phyloP scores from a whole-genome alignment of 2,329 filamentous ascomycete species.

The Pseudogymnoascus sp. region DNA sequence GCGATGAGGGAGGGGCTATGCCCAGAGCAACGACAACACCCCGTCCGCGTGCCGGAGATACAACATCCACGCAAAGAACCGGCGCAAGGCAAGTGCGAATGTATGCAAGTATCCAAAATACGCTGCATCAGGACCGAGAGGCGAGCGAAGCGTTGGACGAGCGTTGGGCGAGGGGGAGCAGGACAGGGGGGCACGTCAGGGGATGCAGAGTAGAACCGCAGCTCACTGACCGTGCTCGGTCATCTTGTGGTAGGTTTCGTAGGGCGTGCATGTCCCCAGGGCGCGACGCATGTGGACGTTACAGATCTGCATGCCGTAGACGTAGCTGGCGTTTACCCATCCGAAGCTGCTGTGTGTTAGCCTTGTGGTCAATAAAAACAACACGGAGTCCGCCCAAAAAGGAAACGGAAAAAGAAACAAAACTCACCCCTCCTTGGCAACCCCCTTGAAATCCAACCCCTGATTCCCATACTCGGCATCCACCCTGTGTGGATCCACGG shows the following conservation, averaged over 20 bases:
- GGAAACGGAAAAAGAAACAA: background rate
- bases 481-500: constrained; percentile 84
- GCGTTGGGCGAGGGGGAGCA: no score
- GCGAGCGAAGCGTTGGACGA: no score
- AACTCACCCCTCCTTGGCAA: constrained; percentile 88
- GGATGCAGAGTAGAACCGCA: background rate
- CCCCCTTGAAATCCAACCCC: constrained; percentile 88
- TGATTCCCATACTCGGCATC: constrained; percentile 98
- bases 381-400: no score
- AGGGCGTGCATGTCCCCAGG: constrained; percentile 79
- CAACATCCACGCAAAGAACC: no score
- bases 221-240: background rate
- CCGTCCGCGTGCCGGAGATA: no score
- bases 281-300: constrained; percentile 85
- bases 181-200: background rate
- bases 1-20: no score
- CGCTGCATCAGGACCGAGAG: background rate
- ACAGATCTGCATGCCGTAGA: constrained; percentile 83
- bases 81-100: background rate
- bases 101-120: background rate
- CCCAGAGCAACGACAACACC: no score
- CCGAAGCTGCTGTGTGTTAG: constrained; percentile 64
- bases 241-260: constrained; percentile 55
- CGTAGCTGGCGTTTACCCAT: constrained; percentile 98
- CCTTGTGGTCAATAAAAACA: background rate